Evolutionary conservation across 805 yeast genomes (phyloP).

Genomic region (Candida tammaniensis): DNA sequence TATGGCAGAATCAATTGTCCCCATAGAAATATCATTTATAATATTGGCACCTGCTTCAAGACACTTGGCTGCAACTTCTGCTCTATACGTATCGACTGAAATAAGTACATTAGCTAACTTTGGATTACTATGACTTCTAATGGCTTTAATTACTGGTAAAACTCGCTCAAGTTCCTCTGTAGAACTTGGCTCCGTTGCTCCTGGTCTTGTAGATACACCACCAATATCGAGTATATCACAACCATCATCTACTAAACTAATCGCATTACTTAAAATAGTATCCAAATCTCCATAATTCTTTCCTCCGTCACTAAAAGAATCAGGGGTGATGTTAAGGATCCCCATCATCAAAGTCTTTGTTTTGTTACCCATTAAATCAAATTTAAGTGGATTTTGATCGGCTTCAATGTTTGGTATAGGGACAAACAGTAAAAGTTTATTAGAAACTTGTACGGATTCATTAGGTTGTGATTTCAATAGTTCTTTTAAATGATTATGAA

Average conservation of each 20-base stretch:
- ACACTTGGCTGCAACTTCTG: slow-evolving; percentile 68
- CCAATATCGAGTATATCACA: slow-evolving; percentile 88
- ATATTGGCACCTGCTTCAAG: slow-evolving; percentile 82
- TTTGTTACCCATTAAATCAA: slow-evolving; percentile 44
- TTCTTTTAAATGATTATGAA: slow-evolving; percentile 62
- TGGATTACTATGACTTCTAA: slow-evolving; percentile 44
- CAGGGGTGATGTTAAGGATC: slow-evolving; percentile 86
- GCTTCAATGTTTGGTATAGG: slow-evolving; percentile 39
- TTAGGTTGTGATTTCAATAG: slow-evolving; percentile 34
- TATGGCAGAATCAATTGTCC: slow-evolving; percentile 63
- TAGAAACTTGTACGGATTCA: slow-evolving; percentile 48
- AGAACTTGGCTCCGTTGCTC: slow-evolving; percentile 56
- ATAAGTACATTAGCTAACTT: slow-evolving; percentile 46
- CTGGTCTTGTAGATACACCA: slow-evolving; percentile 93
- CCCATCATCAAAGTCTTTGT: slow-evolving; percentile 77
- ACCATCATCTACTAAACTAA: slow-evolving; percentile 51
- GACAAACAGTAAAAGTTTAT: slow-evolving; percentile 45
- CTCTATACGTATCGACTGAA: slow-evolving; percentile 86
- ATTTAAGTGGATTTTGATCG: slow-evolving; percentile 21
- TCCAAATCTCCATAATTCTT: slow-evolving; percentile 28
- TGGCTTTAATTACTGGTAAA: slow-evolving; percentile 62
- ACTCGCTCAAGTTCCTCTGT: slow-evolving; percentile 73
- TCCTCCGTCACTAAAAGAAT: slow-evolving; percentile 94
- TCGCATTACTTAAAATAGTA: slow-evolving; percentile 44
- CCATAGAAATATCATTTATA: slow-evolving; percentile 87